Conservation (phyloP, 2,329 filamentous ascomycete genomes). For the Aspergillus sclerotialis region DNA sequence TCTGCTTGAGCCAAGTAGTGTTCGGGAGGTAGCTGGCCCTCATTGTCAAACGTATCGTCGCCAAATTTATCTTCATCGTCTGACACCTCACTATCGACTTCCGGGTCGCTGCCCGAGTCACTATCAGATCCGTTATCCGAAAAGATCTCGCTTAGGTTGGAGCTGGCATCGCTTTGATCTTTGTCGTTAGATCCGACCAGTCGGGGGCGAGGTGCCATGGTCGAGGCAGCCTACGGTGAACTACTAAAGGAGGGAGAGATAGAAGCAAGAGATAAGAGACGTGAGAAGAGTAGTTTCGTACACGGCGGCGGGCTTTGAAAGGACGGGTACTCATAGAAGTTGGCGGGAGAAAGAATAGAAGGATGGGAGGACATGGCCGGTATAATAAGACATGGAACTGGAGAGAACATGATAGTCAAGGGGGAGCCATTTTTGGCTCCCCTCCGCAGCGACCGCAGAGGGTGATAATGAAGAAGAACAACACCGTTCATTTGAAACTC, state of each 20-base stretch:
- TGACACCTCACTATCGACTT: constrained; percentile 7
- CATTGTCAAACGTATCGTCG: constrained; percentile 7
- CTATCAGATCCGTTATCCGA: constrained; percentile 10
- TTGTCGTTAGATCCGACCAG: constrained; percentile 4
- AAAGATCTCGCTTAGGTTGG: constrained; percentile 10
- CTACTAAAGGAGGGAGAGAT: constrained; percentile 1
- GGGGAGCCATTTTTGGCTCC: constrained; percentile 2
- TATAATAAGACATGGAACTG: constrained; percentile 10
- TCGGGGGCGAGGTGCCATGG: constrained; percentile 4
- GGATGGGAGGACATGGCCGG: constrained; percentile 4
- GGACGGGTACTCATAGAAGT: constrained; percentile 2
- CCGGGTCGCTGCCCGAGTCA: constrained; percentile 8
- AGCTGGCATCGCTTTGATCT: constrained; percentile 14
- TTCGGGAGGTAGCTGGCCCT: constrained; percentile 12
- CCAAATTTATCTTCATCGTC: constrained; percentile 9
- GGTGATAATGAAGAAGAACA: background rate
- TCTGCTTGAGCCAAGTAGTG: constrained; percentile 18
- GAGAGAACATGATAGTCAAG: constrained; percentile 9
- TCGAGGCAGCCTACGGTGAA: constrained; percentile 2
- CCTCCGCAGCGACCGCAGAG: background rate
- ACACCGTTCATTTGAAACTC: background rate
- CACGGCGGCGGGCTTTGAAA: constrained; percentile 2
- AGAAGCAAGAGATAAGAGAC: constrained; percentile 6
- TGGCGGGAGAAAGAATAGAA: constrained; percentile 6
- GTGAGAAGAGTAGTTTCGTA: too few relatives aligned